Percentiles rank a stretch among this genome's conserved stretches.
phyloP scores from a whole-genome alignment of 1,284 basidiomycete species.

The Coniferiporia sulphurascens region DNA sequence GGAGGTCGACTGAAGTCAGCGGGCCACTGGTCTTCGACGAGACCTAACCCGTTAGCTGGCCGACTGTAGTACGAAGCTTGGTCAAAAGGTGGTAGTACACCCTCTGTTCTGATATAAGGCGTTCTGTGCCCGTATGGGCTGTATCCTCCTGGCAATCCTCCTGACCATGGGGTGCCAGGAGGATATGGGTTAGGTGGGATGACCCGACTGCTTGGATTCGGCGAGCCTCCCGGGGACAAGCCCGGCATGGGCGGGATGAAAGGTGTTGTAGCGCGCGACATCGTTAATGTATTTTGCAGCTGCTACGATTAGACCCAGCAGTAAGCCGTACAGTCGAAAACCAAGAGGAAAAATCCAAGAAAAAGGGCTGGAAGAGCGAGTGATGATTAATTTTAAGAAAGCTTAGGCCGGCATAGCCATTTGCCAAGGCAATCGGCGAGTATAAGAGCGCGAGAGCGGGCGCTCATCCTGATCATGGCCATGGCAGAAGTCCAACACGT shows the following conservation, averaged over 20 bases:
- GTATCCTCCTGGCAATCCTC: not conserved
- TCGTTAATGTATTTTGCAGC: not conserved
- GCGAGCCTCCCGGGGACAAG: not conserved
- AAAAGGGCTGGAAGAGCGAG: not conserved
- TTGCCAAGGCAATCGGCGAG: not conserved
- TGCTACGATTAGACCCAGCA: not conserved
- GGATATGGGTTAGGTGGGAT: not conserved
- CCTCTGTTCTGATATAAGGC: not conserved
- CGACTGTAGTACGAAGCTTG: not conserved
- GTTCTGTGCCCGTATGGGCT: not conserved
- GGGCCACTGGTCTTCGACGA: not conserved
- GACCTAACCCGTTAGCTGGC: not conserved
- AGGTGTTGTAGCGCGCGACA: slow-evolving; percentile 11
- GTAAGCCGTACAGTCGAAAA: slow-evolving; percentile 1
- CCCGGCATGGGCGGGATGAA: slow-evolving; percentile 12
- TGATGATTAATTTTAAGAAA: not conserved
- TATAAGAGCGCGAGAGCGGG: not conserved
- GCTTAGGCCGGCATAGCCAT: not conserved
- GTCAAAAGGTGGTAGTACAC: slow-evolving; percentile 3
- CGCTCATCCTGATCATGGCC: slow-evolving; percentile 1
- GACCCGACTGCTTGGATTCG: not conserved
- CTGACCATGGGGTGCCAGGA: not conserved
- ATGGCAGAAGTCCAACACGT: slow-evolving; percentile 1
- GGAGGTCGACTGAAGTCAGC: not conserved
- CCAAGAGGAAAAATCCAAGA: not conserved